Evolutionary conservation across 2,329 filamentous ascomycete species (phyloP).

Genomic region (Arthroderma sp.): DNA sequence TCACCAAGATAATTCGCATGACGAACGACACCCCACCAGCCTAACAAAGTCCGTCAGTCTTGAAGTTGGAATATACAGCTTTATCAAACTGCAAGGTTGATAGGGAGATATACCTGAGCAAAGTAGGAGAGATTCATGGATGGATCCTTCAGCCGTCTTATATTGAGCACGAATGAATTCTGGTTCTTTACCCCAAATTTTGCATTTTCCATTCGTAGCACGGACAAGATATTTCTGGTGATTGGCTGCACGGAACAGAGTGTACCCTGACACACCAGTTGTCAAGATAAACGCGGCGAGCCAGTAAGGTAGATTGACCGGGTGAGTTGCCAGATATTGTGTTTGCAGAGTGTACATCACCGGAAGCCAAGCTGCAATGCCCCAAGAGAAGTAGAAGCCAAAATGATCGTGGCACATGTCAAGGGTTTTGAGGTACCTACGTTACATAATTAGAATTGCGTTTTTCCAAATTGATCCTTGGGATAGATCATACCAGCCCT

Average conservation of each 20-base stretch:
- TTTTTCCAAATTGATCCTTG: neutral
- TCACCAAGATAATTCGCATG: constrained; percentile 35
- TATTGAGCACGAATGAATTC: constrained; percentile 31
- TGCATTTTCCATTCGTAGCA: constrained; percentile 29
- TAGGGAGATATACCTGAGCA: constrained; percentile 20
- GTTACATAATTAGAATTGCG: neutral
- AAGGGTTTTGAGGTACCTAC: constrained; percentile 33
- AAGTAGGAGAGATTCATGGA: constrained; percentile 31
- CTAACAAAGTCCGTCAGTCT: constrained; percentile 9
- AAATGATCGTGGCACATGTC: constrained; percentile 36
- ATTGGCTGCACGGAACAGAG: constrained; percentile 37
- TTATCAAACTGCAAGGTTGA: neutral
- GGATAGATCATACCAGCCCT: constrained; percentile 29
- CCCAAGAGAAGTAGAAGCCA: constrained; percentile 37
- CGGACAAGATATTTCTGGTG: constrained; percentile 36
- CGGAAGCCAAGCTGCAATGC: constrained; percentile 37
- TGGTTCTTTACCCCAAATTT: constrained; percentile 35
- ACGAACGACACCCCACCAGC: constrained; percentile 34
- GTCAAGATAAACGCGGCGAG: constrained; percentile 20
- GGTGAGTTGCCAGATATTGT: constrained; percentile 37
- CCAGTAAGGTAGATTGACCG: constrained; percentile 22
- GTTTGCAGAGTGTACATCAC: constrained; percentile 39
- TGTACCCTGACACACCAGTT: constrained; percentile 31
- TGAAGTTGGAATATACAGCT: neutral
- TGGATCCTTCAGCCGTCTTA: constrained; percentile 32